A percentile compares a stretch with the other conserved stretches of the same genome.
Conservation (phyloP, 257 asterid genomes). For the Paulownia fortunei region DNA sequence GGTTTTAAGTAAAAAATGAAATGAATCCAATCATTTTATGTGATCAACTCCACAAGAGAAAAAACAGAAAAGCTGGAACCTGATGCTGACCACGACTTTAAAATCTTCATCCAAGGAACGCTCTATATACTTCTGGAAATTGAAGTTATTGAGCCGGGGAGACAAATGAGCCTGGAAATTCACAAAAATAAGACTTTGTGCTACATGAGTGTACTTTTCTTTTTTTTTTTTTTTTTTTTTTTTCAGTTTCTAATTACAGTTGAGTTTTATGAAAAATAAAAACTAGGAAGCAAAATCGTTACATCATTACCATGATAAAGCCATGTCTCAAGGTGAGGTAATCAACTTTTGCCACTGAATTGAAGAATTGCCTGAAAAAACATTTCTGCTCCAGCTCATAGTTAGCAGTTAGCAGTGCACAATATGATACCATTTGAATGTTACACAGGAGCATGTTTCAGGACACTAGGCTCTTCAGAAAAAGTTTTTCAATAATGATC, state of each 20-base stretch:
- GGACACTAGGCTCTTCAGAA: no score
- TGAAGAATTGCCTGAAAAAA: slow-evolving; percentile 63
- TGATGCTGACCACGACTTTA: slow-evolving; percentile 53
- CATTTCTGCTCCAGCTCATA: slow-evolving; percentile 52
- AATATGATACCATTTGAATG: no score
- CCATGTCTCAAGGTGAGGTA: slow-evolving; percentile 70
- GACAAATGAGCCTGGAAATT: slow-evolving; percentile 60
- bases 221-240: no score
- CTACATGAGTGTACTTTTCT: neutral
- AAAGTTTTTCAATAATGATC: neutral
- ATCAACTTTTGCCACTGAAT: slow-evolving; percentile 62
- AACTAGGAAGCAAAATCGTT: neutral
- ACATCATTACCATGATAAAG: slow-evolving; percentile 47
- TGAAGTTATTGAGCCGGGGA: slow-evolving; percentile 35
- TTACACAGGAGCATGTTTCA: no score
- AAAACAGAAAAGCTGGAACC: slow-evolving; percentile 35
- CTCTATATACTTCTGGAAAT: slow-evolving; percentile 59
- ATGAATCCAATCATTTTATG: no score
- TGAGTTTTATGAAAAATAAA: neutral
- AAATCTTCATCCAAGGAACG: slow-evolving; percentile 66
- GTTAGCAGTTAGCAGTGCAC: neutral
- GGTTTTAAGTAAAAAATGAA: no score
- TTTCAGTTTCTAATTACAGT: neutral
- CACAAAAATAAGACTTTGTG: neutral
- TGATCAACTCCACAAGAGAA: neutral